A percentile compares a stretch with the other conserved stretches of the same genome.
Evolutionary conservation across 108 stramenopile species (phyloP).

Genomic region (Cyclotella sp.): DNA sequence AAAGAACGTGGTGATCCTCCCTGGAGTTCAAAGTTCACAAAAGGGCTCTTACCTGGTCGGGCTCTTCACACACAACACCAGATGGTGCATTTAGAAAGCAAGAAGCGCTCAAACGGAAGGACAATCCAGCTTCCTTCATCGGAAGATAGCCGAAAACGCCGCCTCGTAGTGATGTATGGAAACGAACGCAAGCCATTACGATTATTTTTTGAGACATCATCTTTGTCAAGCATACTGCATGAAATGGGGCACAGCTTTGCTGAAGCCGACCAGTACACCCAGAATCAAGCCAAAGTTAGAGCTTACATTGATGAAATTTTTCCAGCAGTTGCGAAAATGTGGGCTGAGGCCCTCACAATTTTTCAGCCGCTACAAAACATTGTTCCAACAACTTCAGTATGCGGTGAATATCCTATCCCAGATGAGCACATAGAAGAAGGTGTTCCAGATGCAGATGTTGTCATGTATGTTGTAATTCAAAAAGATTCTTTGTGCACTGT

Average conservation of each 20-base stretch:
- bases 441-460: constrained; percentile 39
- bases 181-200: constrained; percentile 18
- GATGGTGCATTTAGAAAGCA: constrained; percentile 32
- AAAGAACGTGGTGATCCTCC: neutral
- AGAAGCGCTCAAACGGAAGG: neutral
- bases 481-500: constrained; percentile 21
- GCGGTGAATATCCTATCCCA: constrained; percentile 25
- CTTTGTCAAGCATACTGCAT: constrained; percentile 25
- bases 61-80: constrained; percentile 37
- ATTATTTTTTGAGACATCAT: constrained; percentile 29
- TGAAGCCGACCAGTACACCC: constrained; percentile 25
- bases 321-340: constrained; percentile 31
- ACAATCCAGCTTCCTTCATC: constrained; percentile 19
- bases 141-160: constrained; percentile 36
- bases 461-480: constrained; percentile 37
- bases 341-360: constrained; percentile 31
- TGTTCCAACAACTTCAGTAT: constrained; percentile 20
- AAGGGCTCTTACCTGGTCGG: constrained; percentile 16
- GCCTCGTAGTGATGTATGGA: constrained; percentile 24
- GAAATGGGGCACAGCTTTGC: constrained; percentile 32
- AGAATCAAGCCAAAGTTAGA: constrained; percentile 28
- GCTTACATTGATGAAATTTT: constrained; percentile 36
- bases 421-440: constrained; percentile 34
- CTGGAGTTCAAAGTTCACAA: constrained; percentile 5
- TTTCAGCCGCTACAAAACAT: constrained; percentile 22